A percentile compares a stretch with the other conserved stretches of the same genome.
These are phyloP conservation scores for Pseudogymnoascus sp. DNA, from an alignment of 2,329 filamentous ascomycete genomes.

Conservation along the genomic window DNA sequence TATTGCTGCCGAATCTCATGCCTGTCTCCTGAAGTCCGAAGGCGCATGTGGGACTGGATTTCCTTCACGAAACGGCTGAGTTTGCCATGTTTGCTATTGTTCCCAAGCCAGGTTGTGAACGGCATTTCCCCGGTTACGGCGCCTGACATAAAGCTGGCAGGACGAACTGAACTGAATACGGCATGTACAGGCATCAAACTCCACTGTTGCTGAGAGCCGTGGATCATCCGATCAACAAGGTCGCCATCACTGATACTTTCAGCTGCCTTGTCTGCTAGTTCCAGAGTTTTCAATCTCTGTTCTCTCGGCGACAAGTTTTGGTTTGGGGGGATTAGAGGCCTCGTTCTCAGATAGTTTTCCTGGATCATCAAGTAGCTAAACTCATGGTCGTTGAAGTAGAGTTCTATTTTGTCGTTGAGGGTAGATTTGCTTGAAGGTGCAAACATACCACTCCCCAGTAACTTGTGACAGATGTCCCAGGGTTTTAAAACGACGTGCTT, in stretches of 20 bases:
- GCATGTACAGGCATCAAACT: slow-evolving; percentile 95
- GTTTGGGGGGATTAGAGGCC: slow-evolving; percentile 51
- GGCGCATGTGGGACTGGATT: slow-evolving; percentile 93
- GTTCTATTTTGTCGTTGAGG: slow-evolving; percentile 93
- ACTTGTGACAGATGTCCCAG: slow-evolving; percentile 95
- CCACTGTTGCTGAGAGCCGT: slow-evolving; percentile 97
- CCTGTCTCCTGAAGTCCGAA: slow-evolving; percentile 80
- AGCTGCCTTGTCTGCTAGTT: slow-evolving; percentile 78
- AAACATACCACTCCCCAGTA: slow-evolving; percentile 82
- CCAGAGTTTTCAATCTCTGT: slow-evolving; percentile 70
- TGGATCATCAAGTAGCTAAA: slow-evolving; percentile 97
- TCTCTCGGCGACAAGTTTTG: slow-evolving; percentile 54
- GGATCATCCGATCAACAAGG: slow-evolving; percentile 94
- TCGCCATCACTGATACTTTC: slow-evolving; percentile 97
- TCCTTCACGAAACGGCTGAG: slow-evolving; percentile 79
- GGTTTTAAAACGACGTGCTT: slow-evolving; percentile 95
- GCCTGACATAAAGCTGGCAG: slow-evolving; percentile 79
- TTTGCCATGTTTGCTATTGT: slow-evolving; percentile 79
- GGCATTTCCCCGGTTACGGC: slow-evolving; percentile 60
- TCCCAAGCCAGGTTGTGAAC: slow-evolving; percentile 90
- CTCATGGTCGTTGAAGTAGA: slow-evolving; percentile 99
- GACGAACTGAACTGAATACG: slow-evolving; percentile 87
- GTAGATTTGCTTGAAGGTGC: slow-evolving; percentile 73
- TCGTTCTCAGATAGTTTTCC: slow-evolving; percentile 88
- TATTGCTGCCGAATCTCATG: slow-evolving; percentile 95